These are phyloP conservation scores for bread wheat (Triticum aestivum) DNA, from an alignment of 176 grass and related monocot genomes.

Conservation along the genomic window IWGSC_CS_RefSeq_v2.1 NC_057804.1:85326055-85326554, in stretches of 20 bases:
- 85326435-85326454: not conserved
- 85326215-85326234: constrained; percentile 20
- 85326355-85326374: not conserved
- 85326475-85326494: not conserved
- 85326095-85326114: constrained; percentile 28
- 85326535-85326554: constrained; percentile 27
- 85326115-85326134: not conserved
- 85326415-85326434: not conserved
- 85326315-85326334: not conserved
- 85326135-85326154: not conserved
- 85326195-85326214: constrained; percentile 17
- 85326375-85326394: not conserved
- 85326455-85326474: not conserved
- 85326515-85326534: constrained; percentile 18
- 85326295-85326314: not conserved
- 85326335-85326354: not conserved
- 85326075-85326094: constrained; percentile 18
- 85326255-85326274: not conserved
- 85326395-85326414: not conserved
- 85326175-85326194: constrained; percentile 1
- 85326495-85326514: constrained; percentile 3
- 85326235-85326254: not conserved
- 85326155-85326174: constrained; percentile 22
- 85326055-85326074: constrained; percentile 24
- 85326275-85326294: not conserved